phyloP scores from a whole-genome alignment of 2,329 filamentous ascomycete species.

The Cordyceps cicadae region DNA sequence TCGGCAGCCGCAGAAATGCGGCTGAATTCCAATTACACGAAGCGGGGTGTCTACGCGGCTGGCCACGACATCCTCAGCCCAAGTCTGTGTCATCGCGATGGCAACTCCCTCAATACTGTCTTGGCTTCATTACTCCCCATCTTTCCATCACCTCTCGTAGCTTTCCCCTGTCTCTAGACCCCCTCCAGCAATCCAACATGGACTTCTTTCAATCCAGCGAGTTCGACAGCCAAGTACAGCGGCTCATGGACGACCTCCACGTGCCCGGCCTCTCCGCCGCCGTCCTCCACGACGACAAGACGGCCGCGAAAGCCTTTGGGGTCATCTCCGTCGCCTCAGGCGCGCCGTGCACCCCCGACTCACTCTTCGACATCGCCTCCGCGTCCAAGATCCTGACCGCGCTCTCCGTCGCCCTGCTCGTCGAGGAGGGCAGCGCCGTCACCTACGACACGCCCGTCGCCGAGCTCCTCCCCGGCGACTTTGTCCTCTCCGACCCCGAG shows the following conservation, averaged over 20 bases:
- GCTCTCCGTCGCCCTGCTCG: not conserved
- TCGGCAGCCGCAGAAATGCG: not conserved
- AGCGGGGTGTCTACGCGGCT: not conserved
- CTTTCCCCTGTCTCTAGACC: not conserved
- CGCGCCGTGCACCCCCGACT: not conserved
- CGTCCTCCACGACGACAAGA: not conserved
- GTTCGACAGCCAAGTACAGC: not conserved
- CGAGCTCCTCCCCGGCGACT: slow-evolving; percentile 3
- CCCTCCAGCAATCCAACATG: not conserved
- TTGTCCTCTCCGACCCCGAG: slow-evolving; percentile 4
- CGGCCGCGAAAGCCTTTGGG: not conserved
- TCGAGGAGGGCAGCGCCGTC: slow-evolving; percentile 2
- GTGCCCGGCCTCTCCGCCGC: slow-evolving; percentile 6
- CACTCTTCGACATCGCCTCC: slow-evolving; percentile 9
- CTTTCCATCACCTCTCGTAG: not conserved
- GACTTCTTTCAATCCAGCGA: not conserved
- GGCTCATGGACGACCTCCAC: slow-evolving; percentile 5
- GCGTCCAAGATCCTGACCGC: slow-evolving; percentile 10
- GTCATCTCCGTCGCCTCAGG: not conserved
- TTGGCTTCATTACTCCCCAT: not conserved
- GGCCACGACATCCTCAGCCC: not conserved
- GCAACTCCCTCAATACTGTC: not conserved
- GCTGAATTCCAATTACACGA: not conserved
- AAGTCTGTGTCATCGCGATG: not conserved
- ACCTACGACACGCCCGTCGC: slow-evolving; percentile 6